A percentile compares a stretch with the other conserved stretches of the same genome.
phyloP scores from a whole-genome alignment of 139 green algal species.

The Coelastrella sp. region DNA sequence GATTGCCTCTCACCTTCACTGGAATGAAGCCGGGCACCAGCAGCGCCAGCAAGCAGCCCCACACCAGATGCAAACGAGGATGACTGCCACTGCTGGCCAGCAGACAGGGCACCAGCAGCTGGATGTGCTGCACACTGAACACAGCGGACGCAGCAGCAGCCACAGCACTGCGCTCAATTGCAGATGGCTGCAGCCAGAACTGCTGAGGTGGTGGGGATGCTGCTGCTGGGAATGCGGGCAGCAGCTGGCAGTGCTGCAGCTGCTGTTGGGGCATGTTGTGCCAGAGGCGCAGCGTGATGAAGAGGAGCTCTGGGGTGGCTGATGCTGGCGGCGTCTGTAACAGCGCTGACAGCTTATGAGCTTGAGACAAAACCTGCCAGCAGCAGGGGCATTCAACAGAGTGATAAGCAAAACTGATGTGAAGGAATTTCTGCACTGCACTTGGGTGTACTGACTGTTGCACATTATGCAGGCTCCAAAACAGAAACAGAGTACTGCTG shows the following conservation, averaged over 20 bases:
- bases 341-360: slow-evolving; percentile 21
- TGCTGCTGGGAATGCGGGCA: slow-evolving; percentile 53
- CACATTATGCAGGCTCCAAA: too few species aligned
- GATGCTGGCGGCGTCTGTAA: slow-evolving; percentile 1
- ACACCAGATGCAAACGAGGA: slow-evolving; percentile 78
- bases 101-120: slow-evolving; percentile 63
- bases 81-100: slow-evolving; percentile 54
- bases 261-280: slow-evolving; percentile 59
- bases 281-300: slow-evolving; percentile 81
- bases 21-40: slow-evolving; percentile 74
- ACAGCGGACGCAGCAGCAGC: slow-evolving; percentile 57
- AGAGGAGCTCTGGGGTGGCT: slow-evolving; percentile 61
- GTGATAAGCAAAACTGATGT: not conserved
- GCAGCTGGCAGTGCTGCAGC: slow-evolving; percentile 51
- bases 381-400: not conserved
- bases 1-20: not conserved
- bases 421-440: not conserved
- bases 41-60: slow-evolving; percentile 75
- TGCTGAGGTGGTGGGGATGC: slow-evolving; percentile 39
- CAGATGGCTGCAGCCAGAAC: slow-evolving; percentile 41
- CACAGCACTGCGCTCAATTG: slow-evolving; percentile 35
- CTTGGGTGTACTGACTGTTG: too few species aligned
- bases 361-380: slow-evolving; percentile 10
- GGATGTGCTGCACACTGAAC: slow-evolving; percentile 63
- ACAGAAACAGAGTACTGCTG: too few species aligned